These are phyloP conservation scores for Exophiala sideris DNA, from an alignment of 2,329 filamentous ascomycete species.

Conservation along the genomic window DNA sequence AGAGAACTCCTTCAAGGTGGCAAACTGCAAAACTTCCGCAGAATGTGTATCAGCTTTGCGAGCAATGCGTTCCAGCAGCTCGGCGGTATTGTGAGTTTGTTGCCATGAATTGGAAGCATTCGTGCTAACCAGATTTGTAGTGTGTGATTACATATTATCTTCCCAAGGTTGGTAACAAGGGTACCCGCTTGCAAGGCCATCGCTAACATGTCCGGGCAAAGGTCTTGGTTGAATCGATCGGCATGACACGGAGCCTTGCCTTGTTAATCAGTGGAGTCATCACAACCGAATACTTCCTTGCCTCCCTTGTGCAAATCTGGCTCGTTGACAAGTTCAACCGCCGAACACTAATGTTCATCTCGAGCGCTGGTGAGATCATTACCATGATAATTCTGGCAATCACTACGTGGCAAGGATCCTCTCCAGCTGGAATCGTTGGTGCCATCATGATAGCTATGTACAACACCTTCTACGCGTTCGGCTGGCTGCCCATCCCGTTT, in stretches of 20 bases:
- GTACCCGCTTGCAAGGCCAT: no score
- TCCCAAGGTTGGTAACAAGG: neutral
- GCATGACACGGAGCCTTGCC: neutral
- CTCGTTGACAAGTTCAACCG: neutral
- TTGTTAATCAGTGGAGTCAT: neutral
- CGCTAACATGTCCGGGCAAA: neutral
- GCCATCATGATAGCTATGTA: neutral
- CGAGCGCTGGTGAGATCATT: neutral
- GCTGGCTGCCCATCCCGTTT: conserved; percentile 54
- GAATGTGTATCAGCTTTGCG: neutral
- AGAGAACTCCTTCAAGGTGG: neutral
- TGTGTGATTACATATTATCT: neutral
- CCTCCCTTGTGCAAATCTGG: neutral
- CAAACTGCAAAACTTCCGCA: neutral
- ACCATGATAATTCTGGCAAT: neutral
- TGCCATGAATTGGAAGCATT: neutral
- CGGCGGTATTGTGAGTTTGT: neutral
- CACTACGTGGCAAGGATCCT: neutral
- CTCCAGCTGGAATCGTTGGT: neutral
- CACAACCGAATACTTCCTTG: neutral
- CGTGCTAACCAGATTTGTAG: neutral
- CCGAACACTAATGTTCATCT: neutral
- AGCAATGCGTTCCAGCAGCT: neutral
- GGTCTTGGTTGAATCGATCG: neutral
- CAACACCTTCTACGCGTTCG: conserved; percentile 59